These are phyloP conservation scores for Zychaea mexicana DNA, from an alignment of 371 early-diverging fungal genomes.

Conservation along the genomic window DNA sequence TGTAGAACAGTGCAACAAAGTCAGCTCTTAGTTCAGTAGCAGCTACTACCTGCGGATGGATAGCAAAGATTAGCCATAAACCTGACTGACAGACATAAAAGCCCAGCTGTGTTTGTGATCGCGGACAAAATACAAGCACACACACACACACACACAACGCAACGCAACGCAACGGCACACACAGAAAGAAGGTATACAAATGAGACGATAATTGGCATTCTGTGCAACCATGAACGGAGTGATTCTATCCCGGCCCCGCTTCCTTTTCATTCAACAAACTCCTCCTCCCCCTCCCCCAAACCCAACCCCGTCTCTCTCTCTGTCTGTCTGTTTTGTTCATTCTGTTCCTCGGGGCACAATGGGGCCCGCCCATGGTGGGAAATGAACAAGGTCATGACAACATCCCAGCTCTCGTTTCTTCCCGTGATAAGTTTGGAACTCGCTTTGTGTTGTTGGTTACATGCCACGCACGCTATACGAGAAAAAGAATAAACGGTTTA, in stretches of 20 bases:
- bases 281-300: too few relatives aligned
- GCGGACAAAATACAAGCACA: not conserved
- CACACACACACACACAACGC: not conserved
- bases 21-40: not conserved
- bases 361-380: too few relatives aligned
- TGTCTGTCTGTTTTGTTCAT: too few relatives aligned
- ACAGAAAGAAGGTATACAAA: constrained; percentile 1
- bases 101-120: not conserved
- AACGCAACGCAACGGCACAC: not conserved
- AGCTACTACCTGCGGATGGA: not conserved
- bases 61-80: not conserved
- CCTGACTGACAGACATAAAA: not conserved
- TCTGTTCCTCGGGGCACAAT: too few relatives aligned
- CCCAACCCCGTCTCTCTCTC: too few relatives aligned
- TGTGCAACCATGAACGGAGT: constrained; percentile 1
- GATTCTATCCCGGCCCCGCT: not conserved
- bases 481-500: too few relatives aligned
- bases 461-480: too few relatives aligned
- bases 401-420: too few relatives aligned
- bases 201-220: constrained; percentile 3
- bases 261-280: too few relatives aligned
- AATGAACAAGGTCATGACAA: too few relatives aligned
- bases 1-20: not conserved
- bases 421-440: too few relatives aligned
- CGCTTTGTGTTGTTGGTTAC: too few relatives aligned